Base-by-base conservation (phyloP, 495 filamentous ascomycete genomes). In the Oidiodendron maius region DNA sequence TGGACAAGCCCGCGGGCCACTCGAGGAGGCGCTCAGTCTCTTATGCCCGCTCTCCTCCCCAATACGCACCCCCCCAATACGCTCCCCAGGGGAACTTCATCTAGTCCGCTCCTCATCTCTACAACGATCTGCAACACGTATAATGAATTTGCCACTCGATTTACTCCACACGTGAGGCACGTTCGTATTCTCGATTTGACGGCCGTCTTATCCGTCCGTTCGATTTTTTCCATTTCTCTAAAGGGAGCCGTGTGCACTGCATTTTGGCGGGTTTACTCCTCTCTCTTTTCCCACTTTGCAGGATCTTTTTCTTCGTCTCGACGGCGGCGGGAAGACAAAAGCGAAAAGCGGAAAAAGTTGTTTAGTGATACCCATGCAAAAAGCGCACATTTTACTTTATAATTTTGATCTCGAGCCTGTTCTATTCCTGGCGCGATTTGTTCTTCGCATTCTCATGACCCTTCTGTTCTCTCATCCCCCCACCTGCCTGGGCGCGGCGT, bases 31-130 rank as follows among this genome's bases (percentile, higher is more conserved):
- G 50, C 22, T 55, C 50, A 35, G 34, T 40, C 13, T 42, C 45
- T n/a, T 56, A 56, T 35, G 37, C 43, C 11, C 46, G 57, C n/a
- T 11, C 30, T 15, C 21, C 53, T 30, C 48, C 53, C 1, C 49
- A 57, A 18, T 59, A 55, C 11, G 3, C 5, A 37, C 13, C 35
- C n/a, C 13, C 4, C 18, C 4, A 17, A 37, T 37, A 37, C 35
- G 13, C 35, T 32, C 24, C 42, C 2, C 22, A 15, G 22, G 43
- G 46, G 11, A 44, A 48, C 17, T 48, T 41, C 21, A 46, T 54
- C 26, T 53, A 23, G 50, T 20, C 10, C 11, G 39, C 25, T 51
- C 35, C 44, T 25, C 32, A 15, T 13, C 13, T 37, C n/a, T 5
- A 4, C 18, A 13, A 32, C 35, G 35, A 37, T 37, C 18, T 37